phyloP scores from a whole-genome alignment of 2,329 filamentous ascomycete genomes.

The Exophiala viscosa region DNA sequence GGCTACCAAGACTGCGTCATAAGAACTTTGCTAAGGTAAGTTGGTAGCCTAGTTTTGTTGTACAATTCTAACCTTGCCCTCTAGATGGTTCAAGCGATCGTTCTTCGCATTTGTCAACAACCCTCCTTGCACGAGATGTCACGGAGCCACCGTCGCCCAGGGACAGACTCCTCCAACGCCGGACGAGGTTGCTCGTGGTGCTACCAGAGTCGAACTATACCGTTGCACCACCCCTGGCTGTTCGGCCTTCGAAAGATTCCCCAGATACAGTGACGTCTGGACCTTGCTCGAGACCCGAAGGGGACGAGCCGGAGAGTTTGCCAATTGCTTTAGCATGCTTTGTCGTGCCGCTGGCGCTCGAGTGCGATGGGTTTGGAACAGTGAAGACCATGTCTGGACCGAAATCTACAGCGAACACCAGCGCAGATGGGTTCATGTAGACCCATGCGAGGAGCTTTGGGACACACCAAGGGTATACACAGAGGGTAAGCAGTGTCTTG shows the following conservation, averaged over 20 bases:
- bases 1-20: constrained; percentile 97
- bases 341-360: constrained; percentile 87
- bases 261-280: constrained; percentile 93
- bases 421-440: constrained; percentile 93
- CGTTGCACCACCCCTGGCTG: constrained; percentile 75
- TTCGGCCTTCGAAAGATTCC: constrained; percentile 79
- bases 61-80: constrained; percentile 9
- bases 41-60: constrained; percentile 6
- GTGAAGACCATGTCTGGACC: constrained; percentile 96
- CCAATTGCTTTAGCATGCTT: constrained; percentile 98
- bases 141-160: constrained; percentile 74
- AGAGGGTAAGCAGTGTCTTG: constrained; percentile 57
- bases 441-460: constrained; percentile 91
- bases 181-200: constrained; percentile 85
- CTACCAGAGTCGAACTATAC: constrained; percentile 84
- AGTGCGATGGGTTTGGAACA: constrained; percentile 97
- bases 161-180: constrained; percentile 81
- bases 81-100: constrained; percentile 87
- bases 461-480: constrained; percentile 89
- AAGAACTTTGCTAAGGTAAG: constrained; percentile 75
- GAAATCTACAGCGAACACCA: constrained; percentile 95
- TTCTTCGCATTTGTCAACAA: constrained; percentile 99
- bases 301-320: constrained; percentile 91
- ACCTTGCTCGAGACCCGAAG: constrained; percentile 79
- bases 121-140: constrained; percentile 76